phyloP scores from a whole-genome alignment of 2,329 filamentous ascomycete species.

The Aspergillus carbonarius region DNA sequence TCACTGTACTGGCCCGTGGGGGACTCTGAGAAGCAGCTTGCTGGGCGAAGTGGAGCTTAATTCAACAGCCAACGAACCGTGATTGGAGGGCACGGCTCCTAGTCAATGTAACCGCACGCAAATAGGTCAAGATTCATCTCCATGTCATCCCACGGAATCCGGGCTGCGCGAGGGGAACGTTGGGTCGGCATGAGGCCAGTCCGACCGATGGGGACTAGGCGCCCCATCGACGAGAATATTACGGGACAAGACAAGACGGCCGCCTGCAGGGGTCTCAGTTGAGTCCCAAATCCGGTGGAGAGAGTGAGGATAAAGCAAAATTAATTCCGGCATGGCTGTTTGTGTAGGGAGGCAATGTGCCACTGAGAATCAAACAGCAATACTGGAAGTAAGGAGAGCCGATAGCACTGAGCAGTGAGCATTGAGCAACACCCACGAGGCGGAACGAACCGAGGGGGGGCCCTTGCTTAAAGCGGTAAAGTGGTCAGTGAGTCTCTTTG shows the following conservation, averaged over 20 bases:
- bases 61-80: background rate
- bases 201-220: background rate
- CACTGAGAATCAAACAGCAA: background rate
- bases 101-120: constrained; percentile 1
- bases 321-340: no score
- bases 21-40: background rate
- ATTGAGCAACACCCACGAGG: background rate
- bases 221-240: constrained; percentile 14
- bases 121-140: background rate
- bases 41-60: background rate
- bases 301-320: background rate
- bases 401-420: background rate
- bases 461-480: background rate
- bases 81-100: background rate
- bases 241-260: constrained; percentile 3
- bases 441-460: constrained; percentile 12
- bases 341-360: background rate
- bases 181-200: background rate
- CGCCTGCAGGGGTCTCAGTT: background rate
- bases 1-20: background rate
- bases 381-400: background rate
- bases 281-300: background rate
- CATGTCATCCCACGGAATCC: background rate
- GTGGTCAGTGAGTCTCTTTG: background rate
- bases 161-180: background rate